Conservation (phyloP, 2,329 filamentous ascomycete species). For the Fusarium agapanthi region DNA sequence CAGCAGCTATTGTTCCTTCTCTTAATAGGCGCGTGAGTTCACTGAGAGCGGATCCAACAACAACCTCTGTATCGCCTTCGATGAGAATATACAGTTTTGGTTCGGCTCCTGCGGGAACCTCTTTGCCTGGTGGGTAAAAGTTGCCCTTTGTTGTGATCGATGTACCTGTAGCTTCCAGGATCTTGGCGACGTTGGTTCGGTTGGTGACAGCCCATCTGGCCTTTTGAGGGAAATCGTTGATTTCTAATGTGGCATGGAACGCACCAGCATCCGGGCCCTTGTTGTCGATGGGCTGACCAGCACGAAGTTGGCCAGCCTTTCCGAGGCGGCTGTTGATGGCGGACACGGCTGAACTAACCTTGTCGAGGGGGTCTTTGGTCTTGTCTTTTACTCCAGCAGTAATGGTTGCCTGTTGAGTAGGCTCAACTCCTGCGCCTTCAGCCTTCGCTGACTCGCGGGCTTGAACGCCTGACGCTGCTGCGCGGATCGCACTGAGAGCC, state of each 20-base stretch:
- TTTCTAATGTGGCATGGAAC: constrained; percentile 96
- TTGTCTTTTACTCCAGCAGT: constrained; percentile 65
- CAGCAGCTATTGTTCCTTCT: constrained; percentile 89
- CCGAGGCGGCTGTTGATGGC: constrained; percentile 91
- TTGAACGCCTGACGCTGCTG: constrained; percentile 66
- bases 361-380: constrained; percentile 78
- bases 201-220: constrained; percentile 99
- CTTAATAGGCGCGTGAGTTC: constrained; percentile 88
- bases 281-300: constrained; percentile 96
- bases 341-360: constrained; percentile 88
- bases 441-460: constrained; percentile 60
- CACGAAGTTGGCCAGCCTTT: constrained; percentile 86
- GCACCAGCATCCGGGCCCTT: constrained; percentile 97
- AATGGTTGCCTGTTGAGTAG: constrained; percentile 56
- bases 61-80: constrained; percentile 93
- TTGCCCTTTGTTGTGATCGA: constrained; percentile 98
- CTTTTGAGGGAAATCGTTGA: constrained; percentile 99
- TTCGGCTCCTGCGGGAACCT: constrained; percentile 76
- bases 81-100: constrained; percentile 99
- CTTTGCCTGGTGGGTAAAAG: constrained; percentile 85
- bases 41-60: constrained; percentile 88
- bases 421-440: constrained; percentile 50
- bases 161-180: constrained; percentile 91
- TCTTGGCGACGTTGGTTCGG: constrained; percentile 97
- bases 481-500: constrained; percentile 71